phyloP scores from a whole-genome alignment of 352 stramenopile genomes.

The Thalassiosira mediterranea region DNA sequence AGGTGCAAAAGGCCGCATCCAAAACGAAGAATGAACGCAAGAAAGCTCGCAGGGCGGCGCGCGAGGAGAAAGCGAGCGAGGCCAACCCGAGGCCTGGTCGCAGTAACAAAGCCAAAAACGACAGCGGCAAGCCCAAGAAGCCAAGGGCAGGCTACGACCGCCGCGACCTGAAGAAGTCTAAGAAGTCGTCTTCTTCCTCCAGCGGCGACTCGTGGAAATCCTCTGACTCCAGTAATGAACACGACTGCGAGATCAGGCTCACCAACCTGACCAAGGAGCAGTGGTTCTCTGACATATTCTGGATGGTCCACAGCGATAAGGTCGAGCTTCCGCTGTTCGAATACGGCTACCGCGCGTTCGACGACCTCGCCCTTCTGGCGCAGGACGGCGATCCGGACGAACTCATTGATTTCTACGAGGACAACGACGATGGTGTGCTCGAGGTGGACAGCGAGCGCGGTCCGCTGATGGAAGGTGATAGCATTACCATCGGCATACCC shows the following conservation, averaged over 20 bases:
- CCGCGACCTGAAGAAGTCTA: conserved; percentile 5
- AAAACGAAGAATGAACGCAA: too few relatives aligned
- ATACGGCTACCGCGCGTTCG: conserved; percentile 1
- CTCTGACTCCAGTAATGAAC: background rate
- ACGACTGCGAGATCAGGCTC: background rate
- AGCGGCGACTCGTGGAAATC: background rate
- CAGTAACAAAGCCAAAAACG: too few relatives aligned
- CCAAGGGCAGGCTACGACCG: too few relatives aligned
- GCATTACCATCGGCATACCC: conserved; percentile 5
- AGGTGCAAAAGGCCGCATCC: too few relatives aligned
- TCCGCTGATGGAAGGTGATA: background rate
- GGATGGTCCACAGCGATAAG: conserved; percentile 4
- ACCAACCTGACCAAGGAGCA: conserved; percentile 3
- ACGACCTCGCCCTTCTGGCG: conserved; percentile 3
- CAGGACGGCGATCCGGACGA: conserved; percentile 8
- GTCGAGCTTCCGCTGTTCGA: conserved; percentile 1
- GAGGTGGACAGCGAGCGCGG: background rate
- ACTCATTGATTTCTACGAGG: background rate
- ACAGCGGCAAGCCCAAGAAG: too few relatives aligned
- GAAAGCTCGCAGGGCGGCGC: too few relatives aligned
- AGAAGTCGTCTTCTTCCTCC: background rate
- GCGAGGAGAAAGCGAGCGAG: too few relatives aligned
- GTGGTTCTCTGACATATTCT: conserved; percentile 1
- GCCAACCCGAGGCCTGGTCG: too few relatives aligned
- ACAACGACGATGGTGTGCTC: background rate